phyloP scores from a whole-genome alignment of 768 basidiomycete genomes.

The Tephrocybe sp. region DNA sequence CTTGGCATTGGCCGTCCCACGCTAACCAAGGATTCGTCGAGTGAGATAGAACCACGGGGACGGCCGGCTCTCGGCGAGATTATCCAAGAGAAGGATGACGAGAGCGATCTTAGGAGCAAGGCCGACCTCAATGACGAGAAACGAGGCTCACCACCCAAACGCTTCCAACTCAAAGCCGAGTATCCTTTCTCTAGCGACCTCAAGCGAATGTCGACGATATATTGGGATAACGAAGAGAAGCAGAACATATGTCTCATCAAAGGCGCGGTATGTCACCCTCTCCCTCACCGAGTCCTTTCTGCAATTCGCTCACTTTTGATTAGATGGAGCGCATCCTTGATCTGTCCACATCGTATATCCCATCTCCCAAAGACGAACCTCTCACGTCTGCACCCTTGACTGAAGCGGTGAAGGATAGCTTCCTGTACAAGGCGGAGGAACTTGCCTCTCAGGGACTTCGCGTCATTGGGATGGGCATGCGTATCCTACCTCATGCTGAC shows the following conservation, averaged over 20 bases:
- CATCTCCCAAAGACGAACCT: constrained; percentile 25
- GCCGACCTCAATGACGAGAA: constrained; percentile 16
- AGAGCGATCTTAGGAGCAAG: constrained; percentile 12
- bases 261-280: constrained; percentile 30
- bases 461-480: constrained; percentile 36
- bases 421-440: constrained; percentile 34
- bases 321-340: constrained; percentile 50
- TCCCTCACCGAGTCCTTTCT: background rate
- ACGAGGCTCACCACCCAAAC: constrained; percentile 16
- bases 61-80: constrained; percentile 27
- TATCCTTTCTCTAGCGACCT: constrained; percentile 51
- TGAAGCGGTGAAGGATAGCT: constrained; percentile 23
- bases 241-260: constrained; percentile 30
- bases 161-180: constrained; percentile 35
- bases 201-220: constrained; percentile 50
- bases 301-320: background rate
- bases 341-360: constrained; percentile 36
- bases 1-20: constrained; percentile 39
- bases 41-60: constrained; percentile 13
- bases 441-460: constrained; percentile 41
- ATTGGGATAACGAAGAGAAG: constrained; percentile 27
- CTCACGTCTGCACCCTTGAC: constrained; percentile 26
- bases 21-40: constrained; percentile 25
- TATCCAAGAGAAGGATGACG: constrained; percentile 22
- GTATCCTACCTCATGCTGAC: constrained; percentile 19